Base-by-base conservation (phyloP, 306 rosid species). In the Hippophae rhamnoides region DNA sequence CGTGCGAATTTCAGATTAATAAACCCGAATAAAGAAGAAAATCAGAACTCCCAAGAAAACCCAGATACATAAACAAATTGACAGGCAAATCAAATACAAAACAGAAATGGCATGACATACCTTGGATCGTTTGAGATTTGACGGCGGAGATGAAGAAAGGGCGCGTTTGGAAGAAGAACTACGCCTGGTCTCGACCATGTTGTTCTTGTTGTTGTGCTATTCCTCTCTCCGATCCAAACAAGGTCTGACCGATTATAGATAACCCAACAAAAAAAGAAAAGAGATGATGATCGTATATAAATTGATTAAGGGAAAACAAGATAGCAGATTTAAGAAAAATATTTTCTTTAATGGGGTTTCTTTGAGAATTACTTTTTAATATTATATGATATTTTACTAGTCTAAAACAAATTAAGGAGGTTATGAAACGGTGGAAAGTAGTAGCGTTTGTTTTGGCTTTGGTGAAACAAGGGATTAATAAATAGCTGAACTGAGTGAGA, bases 181-280 rank as follows among this genome's bases (percentile, higher is more conserved):
- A 54, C 94, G 81, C 54, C 97, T 80, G 54, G 97, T 92, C 66
- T 92, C 99, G 59, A 92, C 99, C 99, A 92, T 92, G 86, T 63
- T 76, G 61, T 23, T 13, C 48, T 13, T 18, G 5, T 31, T 31
- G 38, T 31, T 31, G 38, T 1, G 2, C 38, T 31, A 31, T 18
- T 18, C 23, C 38, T 31, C 5, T 57, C 76, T 74, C 76, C 73
- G 82, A 76, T 76, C 82, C 82, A 68, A 73, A 57, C 65, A 73
- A 70, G 69, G 67, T 27, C 49, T 27, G 31, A 2, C 58, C 66
- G n/a, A 52, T 47, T 60, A 48, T 41, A 73, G 44, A 70, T 18
- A 18, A 67, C 54, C 27, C 51, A 59, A 47, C 53, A 63, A 12
- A 45, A 6, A 25, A 27, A 47, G 9, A 58, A 61, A 47, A 63